These are phyloP conservation scores for Allium sativum DNA, from an alignment of 106 monocot species.

Conservation along the genomic window DNA sequence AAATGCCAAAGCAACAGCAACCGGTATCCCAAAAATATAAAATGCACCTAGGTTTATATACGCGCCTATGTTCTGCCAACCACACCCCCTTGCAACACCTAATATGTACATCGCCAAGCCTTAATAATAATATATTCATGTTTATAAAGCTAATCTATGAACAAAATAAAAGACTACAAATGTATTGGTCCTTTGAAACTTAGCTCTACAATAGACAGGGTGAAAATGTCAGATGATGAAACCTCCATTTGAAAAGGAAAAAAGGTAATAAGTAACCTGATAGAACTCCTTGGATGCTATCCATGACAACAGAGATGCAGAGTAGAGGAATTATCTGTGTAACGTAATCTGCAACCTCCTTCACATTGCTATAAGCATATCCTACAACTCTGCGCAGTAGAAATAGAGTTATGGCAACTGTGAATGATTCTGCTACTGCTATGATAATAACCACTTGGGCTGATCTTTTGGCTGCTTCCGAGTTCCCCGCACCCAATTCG, in stretches of 20 bases:
- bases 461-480: slow-evolving; percentile 32
- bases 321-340: slow-evolving; percentile 43
- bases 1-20: slow-evolving; percentile 50
- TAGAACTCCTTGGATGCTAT: slow-evolving; percentile 42
- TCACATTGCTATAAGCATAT: slow-evolving; percentile 48
- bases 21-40: slow-evolving; percentile 62
- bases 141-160: background rate
- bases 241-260: too few relatives aligned
- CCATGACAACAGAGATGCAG: slow-evolving; percentile 37
- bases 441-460: slow-evolving; percentile 32
- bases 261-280: slow-evolving; percentile 36
- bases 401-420: slow-evolving; percentile 31
- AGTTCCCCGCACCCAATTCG: slow-evolving; percentile 64
- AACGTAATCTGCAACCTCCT: slow-evolving; percentile 49
- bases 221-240: background rate
- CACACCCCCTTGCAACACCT: slow-evolving; percentile 61
- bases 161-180: too few relatives aligned
- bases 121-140: background rate
- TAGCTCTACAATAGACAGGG: background rate
- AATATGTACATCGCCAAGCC: background rate
- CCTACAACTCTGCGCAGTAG: slow-evolving; percentile 19
- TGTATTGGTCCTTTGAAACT: background rate
- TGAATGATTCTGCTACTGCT: slow-evolving; percentile 20
- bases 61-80: slow-evolving; percentile 70
- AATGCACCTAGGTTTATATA: slow-evolving; percentile 59